These are phyloP conservation scores for Trichoderma virens DNA, from an alignment of 495 filamentous ascomycete species.

Conservation along the genomic window DNA sequence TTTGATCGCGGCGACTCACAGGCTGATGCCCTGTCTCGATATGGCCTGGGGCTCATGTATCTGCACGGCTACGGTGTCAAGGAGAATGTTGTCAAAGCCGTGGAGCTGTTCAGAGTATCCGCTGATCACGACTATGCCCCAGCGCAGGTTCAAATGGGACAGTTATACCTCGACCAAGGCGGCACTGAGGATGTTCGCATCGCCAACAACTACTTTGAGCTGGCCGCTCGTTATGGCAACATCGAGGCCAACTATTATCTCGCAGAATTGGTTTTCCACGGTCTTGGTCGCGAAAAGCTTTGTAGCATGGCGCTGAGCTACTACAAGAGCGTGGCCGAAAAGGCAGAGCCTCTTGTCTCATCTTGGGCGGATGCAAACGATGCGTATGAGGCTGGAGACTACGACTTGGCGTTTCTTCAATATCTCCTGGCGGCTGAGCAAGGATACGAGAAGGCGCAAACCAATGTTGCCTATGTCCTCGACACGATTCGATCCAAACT, in stretches of 20 bases:
- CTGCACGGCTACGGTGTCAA: conserved; percentile 75
- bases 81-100: conserved; percentile 64
- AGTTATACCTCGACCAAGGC: conserved; percentile 86
- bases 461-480: conserved; percentile 87
- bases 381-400: conserved; percentile 76
- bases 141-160: conserved; percentile 75
- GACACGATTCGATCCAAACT: conserved; percentile 63
- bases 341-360: conserved; percentile 74
- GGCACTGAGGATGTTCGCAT: conserved; percentile 52
- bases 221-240: conserved; percentile 80
- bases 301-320: conserved; percentile 77
- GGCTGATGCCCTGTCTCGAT: conserved; percentile 79
- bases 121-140: conserved; percentile 78
- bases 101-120: conserved; percentile 72
- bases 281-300: conserved; percentile 69
- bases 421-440: conserved; percentile 94
- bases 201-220: conserved; percentile 82
- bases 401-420: conserved; percentile 73
- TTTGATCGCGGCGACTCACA: conserved; percentile 73
- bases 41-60: conserved; percentile 79
- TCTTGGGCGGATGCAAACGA: conserved; percentile 79
- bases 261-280: conserved; percentile 78
- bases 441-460: conserved; percentile 86
- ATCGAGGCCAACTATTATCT: conserved; percentile 96
- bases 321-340: conserved; percentile 93